Evolutionary conservation across 78 protist species (phyloP).

Genomic region (Planoprotostelium fungivorum): DNA sequence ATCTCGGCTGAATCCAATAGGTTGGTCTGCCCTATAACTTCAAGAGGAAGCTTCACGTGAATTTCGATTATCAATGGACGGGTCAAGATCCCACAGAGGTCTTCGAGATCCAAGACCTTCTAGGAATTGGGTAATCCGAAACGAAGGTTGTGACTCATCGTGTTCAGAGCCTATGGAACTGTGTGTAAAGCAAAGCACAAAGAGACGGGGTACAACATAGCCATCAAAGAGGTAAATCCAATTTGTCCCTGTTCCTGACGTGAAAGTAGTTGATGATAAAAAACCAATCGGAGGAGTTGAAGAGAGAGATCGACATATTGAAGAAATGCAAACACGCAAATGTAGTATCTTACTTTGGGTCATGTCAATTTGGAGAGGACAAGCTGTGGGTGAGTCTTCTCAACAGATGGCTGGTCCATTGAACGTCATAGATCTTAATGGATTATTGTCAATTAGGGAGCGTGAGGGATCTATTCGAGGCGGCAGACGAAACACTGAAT

Average conservation of each 20-base stretch:
- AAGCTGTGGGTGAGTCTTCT: conserved; percentile 34
- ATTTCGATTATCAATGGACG: conserved; percentile 58
- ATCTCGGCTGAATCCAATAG: neutral
- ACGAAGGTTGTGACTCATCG: no score
- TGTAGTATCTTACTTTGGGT: conserved; percentile 54
- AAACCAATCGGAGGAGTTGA: neutral
- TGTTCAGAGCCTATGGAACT: neutral
- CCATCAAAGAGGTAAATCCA: neutral
- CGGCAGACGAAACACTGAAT: conserved; percentile 23
- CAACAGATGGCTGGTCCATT: no score
- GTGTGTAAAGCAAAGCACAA: neutral
- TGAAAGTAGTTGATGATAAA: neutral
- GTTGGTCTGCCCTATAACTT: conserved; percentile 46
- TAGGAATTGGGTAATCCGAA: neutral
- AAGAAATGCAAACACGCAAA: conserved; percentile 53
- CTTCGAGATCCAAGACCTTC: conserved; percentile 43
- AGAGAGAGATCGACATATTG: conserved; percentile 36
- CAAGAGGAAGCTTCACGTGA: conserved; percentile 60
- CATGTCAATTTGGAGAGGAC: conserved; percentile 19
- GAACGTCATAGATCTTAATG: conserved; percentile 83
- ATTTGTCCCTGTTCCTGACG: neutral
- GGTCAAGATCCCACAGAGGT: conserved; percentile 38
- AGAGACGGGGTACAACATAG: neutral
- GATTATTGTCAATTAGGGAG: conserved; percentile 83
- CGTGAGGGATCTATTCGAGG: conserved; percentile 56